Percentiles rank a stretch among this genome's conserved stretches.
Conservation (phyloP, 306 rosid genomes). For the Cyamopsis tetragonoloba region DNA sequence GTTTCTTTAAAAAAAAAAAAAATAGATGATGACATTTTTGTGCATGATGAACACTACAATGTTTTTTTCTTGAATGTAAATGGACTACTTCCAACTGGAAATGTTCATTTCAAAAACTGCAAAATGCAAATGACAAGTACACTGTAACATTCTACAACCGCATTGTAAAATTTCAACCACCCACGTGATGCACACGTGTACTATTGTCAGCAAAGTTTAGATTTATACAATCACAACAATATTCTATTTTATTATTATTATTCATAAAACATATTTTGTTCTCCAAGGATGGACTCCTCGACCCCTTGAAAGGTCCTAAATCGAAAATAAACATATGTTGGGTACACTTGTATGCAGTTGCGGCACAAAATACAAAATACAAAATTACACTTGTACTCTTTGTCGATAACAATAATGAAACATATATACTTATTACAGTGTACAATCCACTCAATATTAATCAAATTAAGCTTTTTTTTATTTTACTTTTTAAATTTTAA, state of each 20-base stretch:
- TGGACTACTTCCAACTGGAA: not conserved
- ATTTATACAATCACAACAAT: not conserved
- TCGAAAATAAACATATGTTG: constrained; percentile 18
- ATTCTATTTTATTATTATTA: not conserved
- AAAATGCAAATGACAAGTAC: not conserved
- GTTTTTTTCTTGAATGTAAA: not conserved
- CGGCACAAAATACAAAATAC: not conserved
- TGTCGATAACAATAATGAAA: too few species aligned
- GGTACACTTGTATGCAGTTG: constrained; percentile 20
- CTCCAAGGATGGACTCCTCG: not conserved
- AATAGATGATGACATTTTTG: too few species aligned
- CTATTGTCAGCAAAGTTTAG: not conserved
- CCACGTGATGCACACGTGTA: constrained; percentile 24
- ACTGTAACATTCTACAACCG: not conserved
- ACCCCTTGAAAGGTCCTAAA: constrained; percentile 14
- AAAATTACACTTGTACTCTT: too few species aligned
- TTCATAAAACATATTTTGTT: not conserved
- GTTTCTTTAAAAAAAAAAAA: too few species aligned
- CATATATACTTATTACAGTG: too few species aligned
- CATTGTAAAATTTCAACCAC: constrained; percentile 12
- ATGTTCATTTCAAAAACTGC: not conserved
- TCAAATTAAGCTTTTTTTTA: too few species aligned
- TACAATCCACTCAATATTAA: too few species aligned
- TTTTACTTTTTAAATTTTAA: too few species aligned
- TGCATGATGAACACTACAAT: not conserved